Base-by-base conservation (phyloP, 768 basidiomycete species). In the Fistulinella prunicolor region DNA sequence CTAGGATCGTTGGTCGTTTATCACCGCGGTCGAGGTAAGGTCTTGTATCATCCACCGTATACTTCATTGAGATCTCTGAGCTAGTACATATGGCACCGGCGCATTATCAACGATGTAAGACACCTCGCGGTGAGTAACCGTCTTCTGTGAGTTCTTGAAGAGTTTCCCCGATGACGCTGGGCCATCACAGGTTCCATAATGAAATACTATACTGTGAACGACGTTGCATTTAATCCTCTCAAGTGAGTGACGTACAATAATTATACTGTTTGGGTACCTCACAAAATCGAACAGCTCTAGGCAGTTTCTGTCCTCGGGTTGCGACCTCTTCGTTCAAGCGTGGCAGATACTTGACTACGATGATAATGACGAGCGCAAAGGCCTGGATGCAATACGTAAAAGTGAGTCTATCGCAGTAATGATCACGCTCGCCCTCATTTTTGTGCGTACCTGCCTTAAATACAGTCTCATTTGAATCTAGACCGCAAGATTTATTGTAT, bases 171-270 rank as follows among this genome's bases (percentile, higher is more conserved):
- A 44, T 20, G 16, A 35, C 28, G 20, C 24, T 28, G 36, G 45
- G 28, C 28, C 7, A 6, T 24, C 36, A 17, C 34, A 60, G 64
- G 54, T 35, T 51, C 47, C 29, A 47, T 50, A 9, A 64, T 44
- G 16, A 81, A 79, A 52, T 70, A 82, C 50, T 83, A 81, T 49
- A 69, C 77, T 1, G 73, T 85, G 0, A 73, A 76, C 41, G 80
- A 83, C 48, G 68, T 82, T 32, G 75, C 75, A 19, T 79, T 82
- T 47, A 74, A 80, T 56, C 79, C 81, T 1, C 55, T 47, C 49
- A 69, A 73, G 80, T 78, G 58, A 48, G 68, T 42, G 38, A 5
- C 32, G n/a, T 42, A 14, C 7, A 7, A 19, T 19, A 17, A 22
- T 12, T 41, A 2, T 32, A 6, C 21, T n/a, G 9, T 30, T 20